Evolutionary conservation across 1,284 basidiomycete species (phyloP).

Genomic region (Tetrapyrgos nigripes): DNA sequence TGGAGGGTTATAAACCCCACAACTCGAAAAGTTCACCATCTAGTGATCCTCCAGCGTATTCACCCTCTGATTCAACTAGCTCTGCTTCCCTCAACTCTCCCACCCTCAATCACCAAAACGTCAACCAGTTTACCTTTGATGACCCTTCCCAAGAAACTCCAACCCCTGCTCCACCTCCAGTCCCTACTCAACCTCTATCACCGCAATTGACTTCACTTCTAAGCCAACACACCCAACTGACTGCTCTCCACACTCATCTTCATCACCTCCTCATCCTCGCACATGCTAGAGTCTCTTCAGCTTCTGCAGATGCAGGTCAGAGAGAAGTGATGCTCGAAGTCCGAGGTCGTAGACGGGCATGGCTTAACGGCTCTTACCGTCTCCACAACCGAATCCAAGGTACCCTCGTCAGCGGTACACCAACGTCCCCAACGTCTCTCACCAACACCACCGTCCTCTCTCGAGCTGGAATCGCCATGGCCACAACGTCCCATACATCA

Average conservation of each 20-base stretch:
- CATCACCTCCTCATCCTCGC: conserved; percentile 44
- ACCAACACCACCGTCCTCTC: neutral
- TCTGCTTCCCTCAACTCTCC: neutral
- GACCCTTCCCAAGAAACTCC: neutral
- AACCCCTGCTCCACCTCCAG: conserved; percentile 14
- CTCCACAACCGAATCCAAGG: conserved; percentile 16
- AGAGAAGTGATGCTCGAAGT: conserved; percentile 54
- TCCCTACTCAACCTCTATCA: neutral
- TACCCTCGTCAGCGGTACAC: neutral
- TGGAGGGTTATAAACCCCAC: neutral
- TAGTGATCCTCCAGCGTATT: neutral
- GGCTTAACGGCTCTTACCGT: conserved; percentile 52
- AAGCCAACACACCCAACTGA: conserved; percentile 17
- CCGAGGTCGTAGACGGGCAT: conserved; percentile 58
- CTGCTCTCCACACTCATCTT: conserved; percentile 44
- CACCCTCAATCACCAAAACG: neutral
- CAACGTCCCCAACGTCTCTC: neutral
- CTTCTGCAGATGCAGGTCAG: conserved; percentile 42
- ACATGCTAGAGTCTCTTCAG: conserved; percentile 41
- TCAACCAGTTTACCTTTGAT: neutral
- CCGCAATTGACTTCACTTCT: conserved; percentile 7
- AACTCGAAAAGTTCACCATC: neutral
- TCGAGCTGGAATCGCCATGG: conserved; percentile 28
- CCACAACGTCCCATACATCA: conserved; percentile 48
- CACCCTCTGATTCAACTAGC: neutral